Evolutionary conservation across 108 stramenopile species (phyloP).

Genomic region (Schizochytrium sp.): DNA sequence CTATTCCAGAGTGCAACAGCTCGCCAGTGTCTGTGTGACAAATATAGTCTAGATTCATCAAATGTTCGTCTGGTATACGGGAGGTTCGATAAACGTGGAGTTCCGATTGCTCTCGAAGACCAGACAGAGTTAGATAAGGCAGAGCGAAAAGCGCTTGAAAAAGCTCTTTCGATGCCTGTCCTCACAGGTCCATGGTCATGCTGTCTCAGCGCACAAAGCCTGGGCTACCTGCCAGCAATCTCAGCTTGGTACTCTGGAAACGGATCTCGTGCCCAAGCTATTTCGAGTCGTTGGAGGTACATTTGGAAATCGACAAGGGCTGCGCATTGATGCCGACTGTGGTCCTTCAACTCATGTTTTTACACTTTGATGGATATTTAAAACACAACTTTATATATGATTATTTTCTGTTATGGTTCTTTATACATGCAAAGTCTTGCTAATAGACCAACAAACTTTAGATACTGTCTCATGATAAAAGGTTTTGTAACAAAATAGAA

Average conservation of each 20-base stretch:
- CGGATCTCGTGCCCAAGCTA: background rate
- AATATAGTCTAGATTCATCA: background rate
- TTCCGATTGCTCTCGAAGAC: background rate
- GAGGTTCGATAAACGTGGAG: slow-evolving; percentile 20
- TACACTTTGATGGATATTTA: background rate
- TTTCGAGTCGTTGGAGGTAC: background rate
- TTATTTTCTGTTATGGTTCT: too few species aligned
- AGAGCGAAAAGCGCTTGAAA: slow-evolving; percentile 5
- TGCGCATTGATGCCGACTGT: background rate
- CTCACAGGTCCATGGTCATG: background rate
- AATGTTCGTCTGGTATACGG: background rate
- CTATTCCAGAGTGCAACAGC: background rate
- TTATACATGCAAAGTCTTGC: too few species aligned
- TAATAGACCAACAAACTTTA: too few species aligned
- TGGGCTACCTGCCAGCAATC: background rate
- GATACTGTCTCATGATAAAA: too few species aligned
- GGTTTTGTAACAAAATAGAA: too few species aligned
- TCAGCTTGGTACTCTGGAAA: background rate
- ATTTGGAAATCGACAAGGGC: slow-evolving; percentile 59
- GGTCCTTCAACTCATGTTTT: slow-evolving; percentile 28
- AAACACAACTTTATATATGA: too few species aligned
- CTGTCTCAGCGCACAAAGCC: background rate
- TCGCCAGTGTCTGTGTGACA: background rate
- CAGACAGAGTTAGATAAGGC: background rate
- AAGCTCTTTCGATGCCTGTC: background rate